These are phyloP conservation scores for Corymbia citriodora DNA, from an alignment of 441 rosid genomes.

Conservation along the genomic window DNA sequence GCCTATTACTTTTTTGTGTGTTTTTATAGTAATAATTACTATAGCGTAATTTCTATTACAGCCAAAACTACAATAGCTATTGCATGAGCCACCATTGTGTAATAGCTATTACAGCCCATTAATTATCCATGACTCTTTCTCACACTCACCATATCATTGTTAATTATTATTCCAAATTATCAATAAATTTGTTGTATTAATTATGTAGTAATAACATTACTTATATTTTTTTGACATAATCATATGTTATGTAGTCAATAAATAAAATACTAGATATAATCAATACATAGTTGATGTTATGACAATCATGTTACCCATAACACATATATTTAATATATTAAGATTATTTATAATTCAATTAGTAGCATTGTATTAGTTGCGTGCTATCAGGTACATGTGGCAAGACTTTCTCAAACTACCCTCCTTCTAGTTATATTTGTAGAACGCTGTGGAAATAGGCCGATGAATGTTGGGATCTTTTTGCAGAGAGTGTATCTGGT, in stretches of 20 bases:
- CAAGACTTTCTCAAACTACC: background rate
- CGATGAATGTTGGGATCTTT: background rate
- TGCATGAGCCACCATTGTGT: too few relatives aligned
- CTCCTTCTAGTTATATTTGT: background rate
- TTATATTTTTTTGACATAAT: background rate
- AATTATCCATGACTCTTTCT: background rate
- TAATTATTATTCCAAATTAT: background rate
- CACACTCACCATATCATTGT: background rate
- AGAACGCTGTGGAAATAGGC: background rate
- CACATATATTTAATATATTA: too few relatives aligned
- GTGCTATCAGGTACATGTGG: background rate
- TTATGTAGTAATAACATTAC: too few relatives aligned
- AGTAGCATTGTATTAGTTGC: background rate
- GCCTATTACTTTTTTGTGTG: background rate
- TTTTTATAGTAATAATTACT: too few relatives aligned
- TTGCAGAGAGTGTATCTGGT: slow-evolving; percentile 30
- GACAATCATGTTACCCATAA: background rate
- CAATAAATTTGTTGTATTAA: background rate
- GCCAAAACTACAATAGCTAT: background rate
- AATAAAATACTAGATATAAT: background rate
- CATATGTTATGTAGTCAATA: background rate
- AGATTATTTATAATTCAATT: too few relatives aligned
- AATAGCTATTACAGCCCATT: too few relatives aligned
- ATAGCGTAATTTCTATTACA: too few relatives aligned
- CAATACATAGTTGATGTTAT: background rate